These are phyloP conservation scores for Suillus decipiens DNA, from an alignment of 768 basidiomycete species.

Conservation along the genomic window DNA sequence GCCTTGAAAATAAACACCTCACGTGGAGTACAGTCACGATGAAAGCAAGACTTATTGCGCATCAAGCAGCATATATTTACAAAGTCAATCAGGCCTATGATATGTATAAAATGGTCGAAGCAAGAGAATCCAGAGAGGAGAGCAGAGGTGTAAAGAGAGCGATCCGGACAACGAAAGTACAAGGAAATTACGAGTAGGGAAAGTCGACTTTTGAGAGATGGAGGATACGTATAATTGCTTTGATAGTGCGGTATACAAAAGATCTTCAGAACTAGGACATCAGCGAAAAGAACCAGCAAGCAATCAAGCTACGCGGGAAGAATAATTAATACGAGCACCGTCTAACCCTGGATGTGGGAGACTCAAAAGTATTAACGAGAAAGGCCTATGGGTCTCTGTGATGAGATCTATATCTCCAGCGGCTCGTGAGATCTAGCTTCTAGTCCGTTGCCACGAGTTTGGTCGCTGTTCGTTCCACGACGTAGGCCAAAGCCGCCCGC, in stretches of 20 bases:
- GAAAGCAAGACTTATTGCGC: conserved; percentile 16
- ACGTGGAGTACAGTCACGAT: not conserved
- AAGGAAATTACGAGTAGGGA: conserved; percentile 10
- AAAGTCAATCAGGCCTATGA: conserved; percentile 22
- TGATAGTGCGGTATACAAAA: conserved; percentile 9
- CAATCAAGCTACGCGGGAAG: conserved; percentile 4
- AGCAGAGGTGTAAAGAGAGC: conserved; percentile 17
- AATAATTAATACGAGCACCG: conserved; percentile 25
- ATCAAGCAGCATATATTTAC: conserved; percentile 29
- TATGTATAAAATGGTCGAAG: conserved; percentile 21
- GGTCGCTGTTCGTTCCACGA: conserved; percentile 39
- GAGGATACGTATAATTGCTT: conserved; percentile 2
- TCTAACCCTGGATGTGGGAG: conserved; percentile 19
- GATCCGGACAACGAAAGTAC: conserved; percentile 9
- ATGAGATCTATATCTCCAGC: conserved; percentile 64
- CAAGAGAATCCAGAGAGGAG: conserved; percentile 14
- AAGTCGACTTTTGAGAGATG: conserved; percentile 8
- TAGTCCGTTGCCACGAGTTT: conserved; percentile 62
- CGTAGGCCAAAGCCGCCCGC: conserved; percentile 71
- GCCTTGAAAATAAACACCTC: conserved; percentile 4
- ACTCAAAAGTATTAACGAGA: conserved; percentile 11
- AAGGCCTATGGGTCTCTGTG: conserved; percentile 5
- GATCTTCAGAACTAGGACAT: not conserved
- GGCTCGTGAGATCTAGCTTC: conserved; percentile 88
- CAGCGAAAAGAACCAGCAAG: conserved; percentile 1